Conservation (phyloP, 306 rosid genomes). For the Ammopiptanthus mongolicus region DNA sequence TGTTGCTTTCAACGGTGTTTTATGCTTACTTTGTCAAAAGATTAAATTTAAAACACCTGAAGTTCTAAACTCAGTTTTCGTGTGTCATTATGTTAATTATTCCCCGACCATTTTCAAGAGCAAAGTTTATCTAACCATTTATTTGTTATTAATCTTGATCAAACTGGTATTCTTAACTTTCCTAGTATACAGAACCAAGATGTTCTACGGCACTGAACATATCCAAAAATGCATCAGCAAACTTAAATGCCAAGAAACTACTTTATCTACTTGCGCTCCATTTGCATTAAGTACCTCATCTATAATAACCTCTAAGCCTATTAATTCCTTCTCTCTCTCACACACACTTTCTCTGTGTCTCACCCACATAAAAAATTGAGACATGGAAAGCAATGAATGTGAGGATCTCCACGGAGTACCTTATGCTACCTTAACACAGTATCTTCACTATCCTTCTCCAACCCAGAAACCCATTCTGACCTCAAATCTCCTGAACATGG, state of each 20-base stretch:
- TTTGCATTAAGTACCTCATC: constrained; percentile 3
- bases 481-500: constrained; percentile 24
- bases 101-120: constrained; percentile 20
- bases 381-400: constrained; percentile 24
- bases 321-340: not conserved
- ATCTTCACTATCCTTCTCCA: constrained; percentile 10
- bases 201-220: constrained; percentile 24
- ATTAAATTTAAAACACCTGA: not conserved
- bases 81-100: constrained; percentile 17
- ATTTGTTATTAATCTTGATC: not conserved
- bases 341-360: not conserved
- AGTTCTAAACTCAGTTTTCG: not conserved
- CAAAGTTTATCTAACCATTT: constrained; percentile 12
- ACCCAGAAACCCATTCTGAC: constrained; percentile 5
- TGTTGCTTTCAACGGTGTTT: constrained; percentile 15
- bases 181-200: constrained; percentile 16
- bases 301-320: not conserved
- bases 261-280: not conserved
- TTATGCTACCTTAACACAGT: constrained; percentile 16
- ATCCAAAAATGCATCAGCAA: constrained; percentile 3
- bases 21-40: constrained; percentile 14
- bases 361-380: not conserved
- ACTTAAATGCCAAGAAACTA: constrained; percentile 27
- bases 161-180: constrained; percentile 1
- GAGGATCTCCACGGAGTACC: constrained; percentile 22